Evolutionary conservation across 73 alveolate species (phyloP).

Genomic region (Paramecium sonneborni): DNA sequence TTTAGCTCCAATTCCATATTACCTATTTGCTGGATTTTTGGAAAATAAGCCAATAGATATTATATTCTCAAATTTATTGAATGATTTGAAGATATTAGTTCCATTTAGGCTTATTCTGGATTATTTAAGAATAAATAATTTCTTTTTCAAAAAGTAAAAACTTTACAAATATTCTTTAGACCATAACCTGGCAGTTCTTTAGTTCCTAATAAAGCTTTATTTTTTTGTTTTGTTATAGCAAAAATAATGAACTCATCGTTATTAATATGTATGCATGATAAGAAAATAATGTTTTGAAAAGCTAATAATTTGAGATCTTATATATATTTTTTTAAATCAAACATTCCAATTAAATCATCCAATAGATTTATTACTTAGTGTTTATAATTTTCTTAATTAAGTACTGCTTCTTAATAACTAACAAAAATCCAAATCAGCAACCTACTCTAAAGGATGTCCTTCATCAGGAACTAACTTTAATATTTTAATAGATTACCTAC

Average conservation of each 20-base stretch:
- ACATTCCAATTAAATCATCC: neutral
- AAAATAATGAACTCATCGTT: neutral
- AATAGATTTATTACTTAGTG: neutral
- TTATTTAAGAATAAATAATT: neutral
- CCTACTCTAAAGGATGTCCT: neutral
- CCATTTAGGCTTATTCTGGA: neutral
- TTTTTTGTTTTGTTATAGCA: too few relatives aligned
- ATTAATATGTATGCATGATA: neutral
- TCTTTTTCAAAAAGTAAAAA: neutral
- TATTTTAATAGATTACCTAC: neutral
- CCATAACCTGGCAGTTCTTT: too few relatives aligned
- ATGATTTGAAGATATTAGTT: neutral
- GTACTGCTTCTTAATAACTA: conserved; percentile 16
- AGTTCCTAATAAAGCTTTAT: too few relatives aligned
- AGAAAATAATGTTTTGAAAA: neutral
- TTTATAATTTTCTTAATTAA: neutral
- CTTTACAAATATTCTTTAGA: too few relatives aligned
- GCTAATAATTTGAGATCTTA: neutral
- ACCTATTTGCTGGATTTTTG: neutral
- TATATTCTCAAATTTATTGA: neutral
- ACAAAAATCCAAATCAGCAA: conserved; percentile 30
- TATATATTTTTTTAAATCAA: neutral
- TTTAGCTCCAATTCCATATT: neutral
- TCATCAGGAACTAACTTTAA: conserved; percentile 46
- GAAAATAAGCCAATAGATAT: neutral